A percentile compares a stretch with the other conserved stretches of the same genome.
Conservation (phyloP, 352 stramenopile species). For the Phytophthora fragariaefolia region DNA sequence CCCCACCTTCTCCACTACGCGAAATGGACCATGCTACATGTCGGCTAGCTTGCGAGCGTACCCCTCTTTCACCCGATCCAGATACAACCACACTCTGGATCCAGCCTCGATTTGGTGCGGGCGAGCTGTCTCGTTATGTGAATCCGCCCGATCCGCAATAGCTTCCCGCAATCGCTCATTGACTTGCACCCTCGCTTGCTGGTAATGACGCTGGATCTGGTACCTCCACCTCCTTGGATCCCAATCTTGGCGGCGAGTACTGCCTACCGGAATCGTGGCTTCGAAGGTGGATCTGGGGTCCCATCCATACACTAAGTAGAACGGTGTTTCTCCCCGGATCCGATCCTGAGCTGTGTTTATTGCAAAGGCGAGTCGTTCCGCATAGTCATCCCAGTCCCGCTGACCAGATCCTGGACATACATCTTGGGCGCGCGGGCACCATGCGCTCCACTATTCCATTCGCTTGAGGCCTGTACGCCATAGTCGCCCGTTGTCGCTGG, state of each 20-base stretch:
- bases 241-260: not conserved
- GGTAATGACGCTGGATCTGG: not conserved
- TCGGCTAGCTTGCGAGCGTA: not conserved
- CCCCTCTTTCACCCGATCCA: not conserved
- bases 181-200: not conserved
- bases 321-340: too few relatives aligned
- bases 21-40: not conserved
- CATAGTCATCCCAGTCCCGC: not conserved
- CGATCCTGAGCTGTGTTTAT: not conserved
- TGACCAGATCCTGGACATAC: not conserved
- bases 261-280: not conserved
- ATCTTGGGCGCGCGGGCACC: not conserved
- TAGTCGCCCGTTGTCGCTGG: not conserved
- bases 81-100: not conserved
- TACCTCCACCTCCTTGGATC: not conserved
- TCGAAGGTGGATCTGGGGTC: not conserved
- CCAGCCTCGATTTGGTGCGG: not conserved
- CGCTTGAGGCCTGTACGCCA: not conserved
- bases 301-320: too few relatives aligned
- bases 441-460: not conserved
- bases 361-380: not conserved
- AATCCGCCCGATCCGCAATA: not conserved
- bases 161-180: not conserved
- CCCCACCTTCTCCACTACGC: not conserved
- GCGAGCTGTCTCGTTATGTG: not conserved